Evolutionary conservation across 2,329 filamentous ascomycete genomes (phyloP).

Genomic region (Periconia sp.): DNA sequence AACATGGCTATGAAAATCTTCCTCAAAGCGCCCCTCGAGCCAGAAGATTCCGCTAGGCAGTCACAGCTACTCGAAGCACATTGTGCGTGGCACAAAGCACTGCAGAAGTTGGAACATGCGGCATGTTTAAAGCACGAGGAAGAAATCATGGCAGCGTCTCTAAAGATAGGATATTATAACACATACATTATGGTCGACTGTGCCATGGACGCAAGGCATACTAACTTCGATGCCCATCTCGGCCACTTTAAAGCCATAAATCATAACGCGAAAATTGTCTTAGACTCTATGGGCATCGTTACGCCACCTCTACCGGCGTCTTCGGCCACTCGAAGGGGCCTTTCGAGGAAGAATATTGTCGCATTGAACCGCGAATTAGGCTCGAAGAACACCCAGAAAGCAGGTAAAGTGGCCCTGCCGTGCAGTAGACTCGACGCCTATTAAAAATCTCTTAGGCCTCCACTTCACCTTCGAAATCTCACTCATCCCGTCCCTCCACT

Average conservation of each 20-base stretch:
- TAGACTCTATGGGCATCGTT: slow-evolving; percentile 11
- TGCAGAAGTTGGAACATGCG: slow-evolving; percentile 12
- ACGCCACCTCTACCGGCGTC: neutral
- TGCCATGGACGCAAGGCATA: slow-evolving; percentile 3
- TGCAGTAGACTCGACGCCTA: neutral
- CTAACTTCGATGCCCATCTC: slow-evolving; percentile 11
- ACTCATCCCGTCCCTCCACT: slow-evolving; percentile 10
- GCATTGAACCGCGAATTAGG: neutral
- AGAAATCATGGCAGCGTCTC: slow-evolving; percentile 7
- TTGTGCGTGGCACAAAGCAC: slow-evolving; percentile 10
- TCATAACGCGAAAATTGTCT: slow-evolving; percentile 15
- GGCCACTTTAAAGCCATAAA: slow-evolving; percentile 15
- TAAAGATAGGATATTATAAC: slow-evolving; percentile 14
- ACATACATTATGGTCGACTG: slow-evolving; percentile 11
- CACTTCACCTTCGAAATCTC: slow-evolving; percentile 21
- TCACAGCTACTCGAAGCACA: slow-evolving; percentile 11
- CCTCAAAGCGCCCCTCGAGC: neutral
- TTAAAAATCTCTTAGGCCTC: neutral
- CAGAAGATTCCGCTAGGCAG: slow-evolving; percentile 7
- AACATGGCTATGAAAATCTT: slow-evolving; percentile 8
- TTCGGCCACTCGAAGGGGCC: neutral
- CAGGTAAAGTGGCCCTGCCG: neutral
- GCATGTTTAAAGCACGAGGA: slow-evolving; percentile 9
- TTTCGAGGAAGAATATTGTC: neutral
- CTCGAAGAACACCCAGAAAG: neutral